Evolutionary conservation across 2,329 filamentous ascomycete species (phyloP).

Genomic region (Cryphonectria parasitica): DNA sequence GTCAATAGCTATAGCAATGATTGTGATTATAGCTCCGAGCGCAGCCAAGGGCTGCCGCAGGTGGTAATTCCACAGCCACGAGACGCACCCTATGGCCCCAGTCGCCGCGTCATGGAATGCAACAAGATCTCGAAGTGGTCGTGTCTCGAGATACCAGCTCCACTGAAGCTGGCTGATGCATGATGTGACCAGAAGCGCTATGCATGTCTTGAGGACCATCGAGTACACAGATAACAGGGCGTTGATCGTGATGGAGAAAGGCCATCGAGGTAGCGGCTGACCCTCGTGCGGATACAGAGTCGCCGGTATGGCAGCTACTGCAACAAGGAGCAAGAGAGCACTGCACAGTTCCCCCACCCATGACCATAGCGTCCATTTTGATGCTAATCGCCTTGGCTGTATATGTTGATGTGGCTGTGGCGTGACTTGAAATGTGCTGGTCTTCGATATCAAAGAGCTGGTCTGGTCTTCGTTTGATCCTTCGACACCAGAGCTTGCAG

Average conservation of each 20-base stretch:
- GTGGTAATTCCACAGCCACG: neutral
- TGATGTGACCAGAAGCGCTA: slow-evolving; percentile 1
- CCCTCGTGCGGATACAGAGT: slow-evolving; percentile 14
- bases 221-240: slow-evolving; percentile 15
- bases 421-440: neutral
- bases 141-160: slow-evolving; percentile 15
- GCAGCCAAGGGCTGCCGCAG: slow-evolving; percentile 12
- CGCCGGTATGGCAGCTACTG: slow-evolving; percentile 3
- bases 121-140: slow-evolving; percentile 10
- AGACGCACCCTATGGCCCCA: neutral
- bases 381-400: neutral
- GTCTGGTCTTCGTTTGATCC: neutral
- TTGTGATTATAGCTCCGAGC: slow-evolving; percentile 8
- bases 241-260: slow-evolving; percentile 15
- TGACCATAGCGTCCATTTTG: neutral
- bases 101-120: neutral
- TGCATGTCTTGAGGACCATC: slow-evolving; percentile 3
- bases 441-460: neutral
- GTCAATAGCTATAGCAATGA: slow-evolving; percentile 11
- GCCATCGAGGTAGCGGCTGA: slow-evolving; percentile 19
- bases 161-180: slow-evolving; percentile 21
- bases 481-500: neutral
- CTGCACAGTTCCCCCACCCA: neutral
- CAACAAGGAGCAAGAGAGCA: slow-evolving; percentile 5
- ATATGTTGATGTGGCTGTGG: neutral